Evolutionary conservation across 164 flowering plant genomes (phyloP), one percentile per base, ranked within the genome.

Genomic region (Nymphaea colorata): DNA sequence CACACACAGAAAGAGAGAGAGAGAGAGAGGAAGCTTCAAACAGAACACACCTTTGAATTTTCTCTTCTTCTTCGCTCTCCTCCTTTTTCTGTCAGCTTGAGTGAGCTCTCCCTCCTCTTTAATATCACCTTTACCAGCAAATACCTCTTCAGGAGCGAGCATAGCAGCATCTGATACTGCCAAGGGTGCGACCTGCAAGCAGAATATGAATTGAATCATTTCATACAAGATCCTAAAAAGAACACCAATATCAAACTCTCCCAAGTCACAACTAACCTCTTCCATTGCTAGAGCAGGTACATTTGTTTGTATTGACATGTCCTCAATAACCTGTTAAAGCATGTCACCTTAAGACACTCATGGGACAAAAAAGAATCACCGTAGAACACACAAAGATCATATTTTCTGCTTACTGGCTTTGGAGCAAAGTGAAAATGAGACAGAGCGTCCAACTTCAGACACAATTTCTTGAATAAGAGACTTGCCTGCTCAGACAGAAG

Each of bases 121-220:
- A 25, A 89, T 76, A 64, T 89, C 90, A 72, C 97, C 96, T 83
- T 90, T 87, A 45, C 99, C 98, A 76, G 87, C 64, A 80, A 90
- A 95, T 3, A 92, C 81, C 81, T 95, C 99, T 79, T 92, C 96
- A 68, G 99, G 98, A 67, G 99, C 98, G 72, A 95, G 81, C 97
- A 95, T 88, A 66, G 98, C 90, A 42, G 96, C 99, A 84, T 95
- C 97, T 55, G 99, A 95, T 51, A 92, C 90, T 41, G 90, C 93
- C 78, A 89, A 43, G 62, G 99, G 98, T 61, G 96, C 93, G 82
- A 90, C 77, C 96, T 92, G 66, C 55, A 72, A 47, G 67, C 41
- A 64, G 44, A 43, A 75, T 41, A 72, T 42, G 70, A 59, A 41
- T 12, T 25, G 5, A 18, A 2, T 41, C 66, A 6, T 25, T 25